A percentile compares a stretch with the other conserved stretches of the same genome.
Conservation (phyloP, 768 basidiomycete genomes). For the Rhodotorula diobovata region DNA sequence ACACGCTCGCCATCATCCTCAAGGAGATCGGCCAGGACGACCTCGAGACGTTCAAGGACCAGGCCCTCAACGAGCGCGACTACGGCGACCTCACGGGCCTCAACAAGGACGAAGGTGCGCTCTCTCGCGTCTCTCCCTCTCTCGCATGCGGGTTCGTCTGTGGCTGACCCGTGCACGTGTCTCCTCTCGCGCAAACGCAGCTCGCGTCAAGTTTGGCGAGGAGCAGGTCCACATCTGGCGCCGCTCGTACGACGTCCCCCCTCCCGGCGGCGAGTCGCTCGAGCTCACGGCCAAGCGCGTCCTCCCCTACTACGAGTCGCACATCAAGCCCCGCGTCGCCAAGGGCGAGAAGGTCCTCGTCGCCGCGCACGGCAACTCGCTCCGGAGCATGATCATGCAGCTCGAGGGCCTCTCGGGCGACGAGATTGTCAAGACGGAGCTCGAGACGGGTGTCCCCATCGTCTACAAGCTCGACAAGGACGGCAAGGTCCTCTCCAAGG, state of each 20-base stretch:
- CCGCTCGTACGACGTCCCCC: conserved; percentile 42
- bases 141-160: background rate
- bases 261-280: conserved; percentile 43
- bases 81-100: conserved; percentile 42
- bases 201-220: conserved; percentile 41
- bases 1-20: conserved; percentile 44
- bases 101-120: conserved; percentile 43
- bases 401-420: conserved; percentile 40
- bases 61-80: conserved; percentile 43
- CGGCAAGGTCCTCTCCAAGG: conserved; percentile 38
- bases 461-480: conserved; percentile 41
- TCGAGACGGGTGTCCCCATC: conserved; percentile 41
- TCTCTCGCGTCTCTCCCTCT: background rate
- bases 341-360: conserved; percentile 43
- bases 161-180: background rate
- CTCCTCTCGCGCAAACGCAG: background rate
- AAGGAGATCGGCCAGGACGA: conserved; percentile 42
- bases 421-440: conserved; percentile 41
- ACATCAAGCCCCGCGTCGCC: conserved; percentile 40
- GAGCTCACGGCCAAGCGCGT: conserved; percentile 42
- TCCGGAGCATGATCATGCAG: conserved; percentile 41
- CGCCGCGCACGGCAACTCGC: conserved; percentile 44
- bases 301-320: conserved; percentile 42
- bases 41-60: conserved; percentile 37
- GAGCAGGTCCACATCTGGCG: conserved; percentile 45